Base-by-base conservation (phyloP, 768 basidiomycete species). In the Lyophyllum shimeji region DNA sequence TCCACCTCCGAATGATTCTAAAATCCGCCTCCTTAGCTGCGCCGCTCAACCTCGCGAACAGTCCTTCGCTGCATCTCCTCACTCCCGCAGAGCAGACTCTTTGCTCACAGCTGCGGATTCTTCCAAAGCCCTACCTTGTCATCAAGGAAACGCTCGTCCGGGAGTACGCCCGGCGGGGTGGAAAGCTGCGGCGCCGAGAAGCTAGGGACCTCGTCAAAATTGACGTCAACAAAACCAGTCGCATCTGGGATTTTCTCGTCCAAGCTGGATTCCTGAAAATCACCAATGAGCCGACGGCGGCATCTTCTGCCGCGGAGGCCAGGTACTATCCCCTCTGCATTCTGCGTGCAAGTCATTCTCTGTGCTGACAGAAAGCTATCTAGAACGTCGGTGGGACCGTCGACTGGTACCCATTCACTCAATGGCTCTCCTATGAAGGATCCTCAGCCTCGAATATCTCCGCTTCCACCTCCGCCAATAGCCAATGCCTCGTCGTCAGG, bases 71-170 rank as follows among this genome's bases (percentile, higher is more conserved):
- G 5, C 92, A 98, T 65, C 82, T 99, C 8, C 89, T 99, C 62
- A 90, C 93, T 1, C 81, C 86, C 11, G 86, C 85, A 25, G 96
- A 99, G 72, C 93, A 95, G 69, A 76, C 81, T 0, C 84, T 98
- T 20, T 98, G 97, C 68, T 90, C 93, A 2, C 81, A 84, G 53
- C 80, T 98, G 27, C 89, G 95, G 6, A 94, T 99, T 55, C 80
- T 97, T 18, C 96, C 97, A 0, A 93, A 93, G 66, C 94, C 97
- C 0, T 99, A 97, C 69, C 85, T 99, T 50, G 85, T 90, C 57
- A 91, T 98, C 74, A 99, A 99, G 69, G 94, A 97, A 71, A 93
- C 90, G 4, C 83, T 97, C 40, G 87, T 99, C 27, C 84, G 94
- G 29, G 96, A 98, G 75, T 97, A 93, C 63, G 93, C 92, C 1